These are phyloP conservation scores for Dispira parvispora DNA, from an alignment of 192 early-diverging fungal species.

Conservation along the genomic window DNA sequence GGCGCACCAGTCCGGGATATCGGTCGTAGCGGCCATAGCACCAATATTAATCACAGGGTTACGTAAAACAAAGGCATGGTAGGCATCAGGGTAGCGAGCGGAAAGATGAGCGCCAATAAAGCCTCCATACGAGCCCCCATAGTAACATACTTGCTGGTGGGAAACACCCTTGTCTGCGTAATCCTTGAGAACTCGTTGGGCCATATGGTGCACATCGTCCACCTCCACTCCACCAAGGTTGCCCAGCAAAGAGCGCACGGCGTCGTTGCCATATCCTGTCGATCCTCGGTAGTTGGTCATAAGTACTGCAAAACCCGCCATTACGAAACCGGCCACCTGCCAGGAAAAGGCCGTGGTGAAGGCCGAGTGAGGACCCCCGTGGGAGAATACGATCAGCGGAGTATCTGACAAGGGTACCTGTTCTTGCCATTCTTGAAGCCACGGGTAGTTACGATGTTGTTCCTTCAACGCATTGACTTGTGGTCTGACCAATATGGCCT, in stretches of 20 bases:
- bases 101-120: constrained; percentile 43
- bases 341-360: constrained; percentile 34
- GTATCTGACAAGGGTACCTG: neutral
- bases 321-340: constrained; percentile 25
- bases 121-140: constrained; percentile 64
- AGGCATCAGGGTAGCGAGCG: constrained; percentile 34
- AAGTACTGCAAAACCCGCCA: constrained; percentile 45
- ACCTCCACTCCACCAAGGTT: constrained; percentile 47
- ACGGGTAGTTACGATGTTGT: constrained; percentile 11
- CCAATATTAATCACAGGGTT: constrained; percentile 63
- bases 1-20: constrained; percentile 60
- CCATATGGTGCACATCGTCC: constrained; percentile 37
- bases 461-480: constrained; percentile 9
- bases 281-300: constrained; percentile 67
- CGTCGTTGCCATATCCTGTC: constrained; percentile 57
- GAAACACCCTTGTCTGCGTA: constrained; percentile 28
- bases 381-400: constrained; percentile 54
- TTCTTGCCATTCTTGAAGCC: constrained; percentile 15
- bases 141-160: constrained; percentile 26
- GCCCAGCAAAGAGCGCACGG: constrained; percentile 43
- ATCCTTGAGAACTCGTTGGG: constrained; percentile 14
- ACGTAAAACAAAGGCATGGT: constrained; percentile 40
- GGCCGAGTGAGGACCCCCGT: constrained; percentile 59
- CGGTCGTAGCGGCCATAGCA: constrained; percentile 33
- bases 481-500: constrained; percentile 22